A percentile compares a stretch with the other conserved stretches of the same genome.
These are phyloP conservation scores for Puccinellia tenuiflora DNA, from an alignment of 176 grass and related monocot species.

Conservation along the genomic window DNA sequence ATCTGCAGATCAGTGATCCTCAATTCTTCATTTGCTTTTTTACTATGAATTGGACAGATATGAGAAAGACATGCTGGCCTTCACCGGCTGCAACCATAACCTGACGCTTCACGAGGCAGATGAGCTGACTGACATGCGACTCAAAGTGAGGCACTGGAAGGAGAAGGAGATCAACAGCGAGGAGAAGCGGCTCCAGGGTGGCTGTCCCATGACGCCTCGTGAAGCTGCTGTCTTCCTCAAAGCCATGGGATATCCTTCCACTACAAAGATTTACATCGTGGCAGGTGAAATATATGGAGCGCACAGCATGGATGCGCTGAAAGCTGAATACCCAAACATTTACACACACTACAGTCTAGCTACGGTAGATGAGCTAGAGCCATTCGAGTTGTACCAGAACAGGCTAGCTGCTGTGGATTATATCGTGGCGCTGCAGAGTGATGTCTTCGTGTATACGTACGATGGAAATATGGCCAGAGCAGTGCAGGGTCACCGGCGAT, in stretches of 20 bases:
- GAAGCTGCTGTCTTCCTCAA: constrained; percentile 67
- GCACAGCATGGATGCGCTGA: constrained; percentile 48
- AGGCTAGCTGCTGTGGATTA: constrained; percentile 76
- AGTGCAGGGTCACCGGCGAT: constrained; percentile 63
- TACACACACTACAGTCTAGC: constrained; percentile 64
- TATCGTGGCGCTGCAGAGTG: constrained; percentile 54
- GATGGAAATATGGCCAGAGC: constrained; percentile 91
- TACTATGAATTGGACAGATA: constrained; percentile 33
- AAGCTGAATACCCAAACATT: constrained; percentile 59
- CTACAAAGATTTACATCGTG: constrained; percentile 65
- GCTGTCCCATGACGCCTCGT: constrained; percentile 73
- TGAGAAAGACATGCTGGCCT: constrained; percentile 81
- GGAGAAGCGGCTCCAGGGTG: constrained; percentile 52
- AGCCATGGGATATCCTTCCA: constrained; percentile 67
- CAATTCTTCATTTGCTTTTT: neutral
- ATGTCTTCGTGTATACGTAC: constrained; percentile 71
- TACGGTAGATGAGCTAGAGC: constrained; percentile 49
- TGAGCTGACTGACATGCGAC: constrained; percentile 54
- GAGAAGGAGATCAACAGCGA: constrained; percentile 65
- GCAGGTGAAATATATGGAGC: constrained; percentile 62
- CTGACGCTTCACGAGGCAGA: constrained; percentile 43
- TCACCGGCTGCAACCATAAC: constrained; percentile 71
- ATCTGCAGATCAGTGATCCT: neutral
- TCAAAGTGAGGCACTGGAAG: constrained; percentile 65
- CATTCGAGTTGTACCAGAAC: constrained; percentile 47